Percentiles rank a stretch among this genome's conserved stretches.
phyloP scores from a whole-genome alignment of 2,329 filamentous ascomycete species.

The Chalaropsis thielavioides region DNA sequence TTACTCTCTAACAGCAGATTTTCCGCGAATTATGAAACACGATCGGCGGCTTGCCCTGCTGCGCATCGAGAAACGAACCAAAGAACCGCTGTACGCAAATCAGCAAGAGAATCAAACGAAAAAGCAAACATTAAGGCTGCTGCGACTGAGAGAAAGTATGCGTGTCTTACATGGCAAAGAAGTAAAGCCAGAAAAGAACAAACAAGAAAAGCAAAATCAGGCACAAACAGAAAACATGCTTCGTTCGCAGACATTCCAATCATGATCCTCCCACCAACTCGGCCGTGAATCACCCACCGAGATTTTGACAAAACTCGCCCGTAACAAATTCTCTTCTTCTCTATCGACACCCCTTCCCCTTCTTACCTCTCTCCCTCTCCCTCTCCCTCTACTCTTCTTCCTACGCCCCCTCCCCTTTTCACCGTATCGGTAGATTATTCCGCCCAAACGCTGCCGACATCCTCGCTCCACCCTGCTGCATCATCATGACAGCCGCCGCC shows the following conservation, averaged over 20 bases:
- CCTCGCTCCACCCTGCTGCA: slow-evolving; percentile 58
- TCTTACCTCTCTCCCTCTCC: too few species aligned
- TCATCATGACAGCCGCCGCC: slow-evolving; percentile 84
- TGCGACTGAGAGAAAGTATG: neutral
- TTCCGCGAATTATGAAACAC: neutral
- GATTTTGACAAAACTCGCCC: too few species aligned
- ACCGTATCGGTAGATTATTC: slow-evolving; percentile 26
- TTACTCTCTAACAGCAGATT: neutral
- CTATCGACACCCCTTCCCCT: too few species aligned
- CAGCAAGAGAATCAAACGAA: neutral
- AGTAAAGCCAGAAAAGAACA: neutral
- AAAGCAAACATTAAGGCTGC: neutral
- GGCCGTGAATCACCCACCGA: neutral
- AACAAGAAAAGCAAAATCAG: neutral
- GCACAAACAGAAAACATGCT: neutral
- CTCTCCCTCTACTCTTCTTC: too few species aligned
- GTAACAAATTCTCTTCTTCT: too few species aligned
- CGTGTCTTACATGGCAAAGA: neutral
- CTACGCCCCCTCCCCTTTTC: neutral
- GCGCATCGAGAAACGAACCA: neutral
- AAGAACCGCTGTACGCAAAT: too few species aligned
- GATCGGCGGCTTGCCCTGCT: neutral
- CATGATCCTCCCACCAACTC: neutral
- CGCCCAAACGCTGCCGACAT: slow-evolving; percentile 29
- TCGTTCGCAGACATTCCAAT: neutral